These are phyloP conservation scores for Saccharomycopsis fibuligera DNA, from an alignment of 805 yeast species.

Conservation along the genomic window DNA sequence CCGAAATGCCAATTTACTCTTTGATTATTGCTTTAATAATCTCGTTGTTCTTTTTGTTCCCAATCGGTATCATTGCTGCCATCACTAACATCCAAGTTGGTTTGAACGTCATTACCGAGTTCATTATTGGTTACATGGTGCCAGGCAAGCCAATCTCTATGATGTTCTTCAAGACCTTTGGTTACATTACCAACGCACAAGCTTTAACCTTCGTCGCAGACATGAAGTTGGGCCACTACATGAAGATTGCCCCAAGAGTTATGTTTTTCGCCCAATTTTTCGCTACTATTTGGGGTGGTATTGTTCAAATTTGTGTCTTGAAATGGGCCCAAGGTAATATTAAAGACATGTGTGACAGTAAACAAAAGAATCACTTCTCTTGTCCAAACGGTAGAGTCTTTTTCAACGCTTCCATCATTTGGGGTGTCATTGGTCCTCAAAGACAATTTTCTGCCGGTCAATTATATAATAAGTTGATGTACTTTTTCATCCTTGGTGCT, in stretches of 20 bases:
- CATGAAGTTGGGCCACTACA: slow-evolving; percentile 59
- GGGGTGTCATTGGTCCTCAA: slow-evolving; percentile 64
- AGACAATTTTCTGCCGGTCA: slow-evolving; percentile 45
- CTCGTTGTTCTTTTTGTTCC: slow-evolving; percentile 50
- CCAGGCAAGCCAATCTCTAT: slow-evolving; percentile 59
- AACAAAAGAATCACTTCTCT: slow-evolving; percentile 40
- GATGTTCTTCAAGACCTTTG: slow-evolving; percentile 56
- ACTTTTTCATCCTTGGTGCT: slow-evolving; percentile 57
- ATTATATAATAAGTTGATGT: slow-evolving; percentile 46
- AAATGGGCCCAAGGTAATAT: slow-evolving; percentile 36
- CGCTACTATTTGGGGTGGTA: slow-evolving; percentile 39
- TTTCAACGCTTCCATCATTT: slow-evolving; percentile 50
- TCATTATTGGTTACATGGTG: slow-evolving; percentile 57
- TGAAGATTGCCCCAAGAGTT: slow-evolving; percentile 56
- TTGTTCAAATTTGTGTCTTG: slow-evolving; percentile 38
- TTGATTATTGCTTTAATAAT: slow-evolving; percentile 51
- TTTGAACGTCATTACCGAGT: slow-evolving; percentile 55
- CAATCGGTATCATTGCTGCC: slow-evolving; percentile 56
- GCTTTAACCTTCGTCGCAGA: slow-evolving; percentile 49
- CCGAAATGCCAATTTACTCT: slow-evolving; percentile 51
- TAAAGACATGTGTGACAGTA: slow-evolving; percentile 36
- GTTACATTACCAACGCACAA: slow-evolving; percentile 47
- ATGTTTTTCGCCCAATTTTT: slow-evolving; percentile 46
- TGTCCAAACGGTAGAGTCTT: slow-evolving; percentile 42
- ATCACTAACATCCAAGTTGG: slow-evolving; percentile 56